phyloP scores from a whole-genome alignment of 805 yeast species.

The Myxozyma sirexii region DNA sequence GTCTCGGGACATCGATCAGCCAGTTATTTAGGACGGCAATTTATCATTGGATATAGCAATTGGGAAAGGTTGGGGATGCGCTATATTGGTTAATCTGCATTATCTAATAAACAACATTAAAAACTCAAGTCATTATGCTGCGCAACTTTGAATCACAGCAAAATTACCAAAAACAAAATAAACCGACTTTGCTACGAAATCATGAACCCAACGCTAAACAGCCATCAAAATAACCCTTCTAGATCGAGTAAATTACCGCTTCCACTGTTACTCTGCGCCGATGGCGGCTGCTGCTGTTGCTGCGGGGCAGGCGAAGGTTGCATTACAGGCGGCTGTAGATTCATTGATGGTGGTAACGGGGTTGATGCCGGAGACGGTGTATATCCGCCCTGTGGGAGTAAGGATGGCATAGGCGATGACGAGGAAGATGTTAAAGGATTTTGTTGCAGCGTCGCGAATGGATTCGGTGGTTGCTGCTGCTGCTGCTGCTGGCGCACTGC shows the following conservation, averaged over 20 bases:
- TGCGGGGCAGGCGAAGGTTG: conserved; percentile 1
- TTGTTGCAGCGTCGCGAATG: conserved; percentile 1
- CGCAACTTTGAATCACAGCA: too few relatives aligned
- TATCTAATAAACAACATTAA: too few relatives aligned
- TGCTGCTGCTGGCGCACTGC: not conserved
- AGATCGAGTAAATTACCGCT: conserved; percentile 23
- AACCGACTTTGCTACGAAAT: not conserved
- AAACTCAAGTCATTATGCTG: too few relatives aligned
- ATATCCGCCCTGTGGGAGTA: not conserved
- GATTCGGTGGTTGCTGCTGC: conserved; percentile 1
- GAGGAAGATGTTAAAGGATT: not conserved
- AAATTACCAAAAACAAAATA: not conserved
- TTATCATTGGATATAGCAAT: too few relatives aligned
- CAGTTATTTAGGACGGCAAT: too few relatives aligned
- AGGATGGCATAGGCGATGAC: not conserved
- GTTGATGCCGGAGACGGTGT: not conserved
- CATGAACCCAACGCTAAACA: not conserved
- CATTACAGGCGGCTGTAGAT: not conserved
- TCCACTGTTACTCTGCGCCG: conserved; percentile 3
- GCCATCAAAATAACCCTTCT: conserved; percentile 20
- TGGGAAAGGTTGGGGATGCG: too few relatives aligned
- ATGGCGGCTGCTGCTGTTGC: conserved; percentile 7
- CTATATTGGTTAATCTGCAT: too few relatives aligned
- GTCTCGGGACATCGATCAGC: not conserved
- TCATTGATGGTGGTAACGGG: not conserved